Evolutionary conservation across 116 monocot genomes (phyloP), one percentile per base, ranked within the genome.

Genomic region (Posidonia oceanica): DNA sequence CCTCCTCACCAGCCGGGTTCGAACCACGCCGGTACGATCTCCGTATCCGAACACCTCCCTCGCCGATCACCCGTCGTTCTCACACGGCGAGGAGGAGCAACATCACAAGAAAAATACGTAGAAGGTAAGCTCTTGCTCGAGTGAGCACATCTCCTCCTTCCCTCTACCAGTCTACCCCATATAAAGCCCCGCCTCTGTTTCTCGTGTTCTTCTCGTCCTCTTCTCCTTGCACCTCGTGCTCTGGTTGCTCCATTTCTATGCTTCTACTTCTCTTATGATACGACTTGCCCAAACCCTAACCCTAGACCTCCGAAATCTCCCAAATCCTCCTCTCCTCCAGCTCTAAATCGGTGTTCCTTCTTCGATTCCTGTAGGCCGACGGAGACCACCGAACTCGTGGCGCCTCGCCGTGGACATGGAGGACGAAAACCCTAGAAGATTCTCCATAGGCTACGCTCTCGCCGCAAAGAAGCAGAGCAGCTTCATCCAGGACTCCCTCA

Each of bases 401-500:
- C 11, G 37, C 37, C 15, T 38, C 0, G 38, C 10, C 63, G 5
- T 2, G 38, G 41, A 41, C 11, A 42, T 44, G 66, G 66, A 66
- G 7, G 66, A 21, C 14, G n/a, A 18, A 18, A 41, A 15, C 14
- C 29, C 15, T n/a, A 29, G 64, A 40, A 64, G 77, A 39, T 83
- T 68, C 74, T 54, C 23, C 2, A 63, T 92, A 17, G 91, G 85
- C 23, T 88, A 83, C 74, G 91, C 91, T 0, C 76, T 92, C 23
- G 73, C 72, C 11, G 69, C 80, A 29, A 92, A 84, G 80, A 92
- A 85, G 80, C 64, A 71, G 72, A 60, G 65, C 37, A 86, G 86
- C 75, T 76, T 88, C 78, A 80, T 93, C 64, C 83, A 78, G 69
- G 78, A 81, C 12, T 83, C 91, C 37, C 85, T 91, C 21, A 61